Percentiles rank a stretch among this genome's conserved stretches.
Evolutionary conservation across 108 stramenopile genomes (phyloP).

Genomic region (Skeletonema tropicum): DNA sequence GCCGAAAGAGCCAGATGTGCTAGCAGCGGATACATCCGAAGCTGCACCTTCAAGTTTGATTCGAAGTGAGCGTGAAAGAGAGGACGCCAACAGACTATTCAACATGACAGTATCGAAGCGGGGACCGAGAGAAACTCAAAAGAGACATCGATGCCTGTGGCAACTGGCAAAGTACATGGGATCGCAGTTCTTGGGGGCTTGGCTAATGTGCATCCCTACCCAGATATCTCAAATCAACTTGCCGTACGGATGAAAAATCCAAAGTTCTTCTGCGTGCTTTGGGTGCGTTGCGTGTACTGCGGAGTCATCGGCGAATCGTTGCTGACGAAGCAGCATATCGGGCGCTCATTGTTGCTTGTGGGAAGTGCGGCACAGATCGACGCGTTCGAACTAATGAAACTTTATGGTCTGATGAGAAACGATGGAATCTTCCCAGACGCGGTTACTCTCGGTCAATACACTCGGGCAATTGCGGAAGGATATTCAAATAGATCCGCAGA

Average conservation of each 20-base stretch:
- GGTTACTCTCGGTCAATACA: slow-evolving; percentile 88
- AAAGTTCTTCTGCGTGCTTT: slow-evolving; percentile 75
- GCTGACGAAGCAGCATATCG: slow-evolving; percentile 89
- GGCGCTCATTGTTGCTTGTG: slow-evolving; percentile 85
- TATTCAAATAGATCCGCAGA: slow-evolving; percentile 65
- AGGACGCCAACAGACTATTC: slow-evolving; percentile 67
- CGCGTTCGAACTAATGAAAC: slow-evolving; percentile 73
- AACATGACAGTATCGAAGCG: slow-evolving; percentile 65
- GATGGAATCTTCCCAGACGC: slow-evolving; percentile 88
- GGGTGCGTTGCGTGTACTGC: slow-evolving; percentile 75
- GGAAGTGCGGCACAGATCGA: slow-evolving; percentile 71
- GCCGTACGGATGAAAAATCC: slow-evolving; percentile 66
- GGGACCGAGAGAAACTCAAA: slow-evolving; percentile 57
- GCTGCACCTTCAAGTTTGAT: slow-evolving; percentile 68
- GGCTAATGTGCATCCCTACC: slow-evolving; percentile 77
- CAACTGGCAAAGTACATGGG: slow-evolving; percentile 90
- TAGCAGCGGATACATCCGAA: slow-evolving; percentile 60
- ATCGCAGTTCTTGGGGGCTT: slow-evolving; percentile 83
- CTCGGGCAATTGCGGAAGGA: slow-evolving; percentile 85
- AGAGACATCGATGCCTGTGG: slow-evolving; percentile 80
- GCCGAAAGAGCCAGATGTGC: slow-evolving; percentile 73
- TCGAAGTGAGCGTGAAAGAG: slow-evolving; percentile 75
- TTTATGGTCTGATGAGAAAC: slow-evolving; percentile 78
- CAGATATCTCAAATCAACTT: slow-evolving; percentile 65
- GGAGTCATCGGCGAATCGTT: slow-evolving; percentile 75